A percentile compares a stretch with the other conserved stretches of the same genome.
Conservation (phyloP, 148 eudicot genomes). For the Amaranthus cruentus region DNA sequence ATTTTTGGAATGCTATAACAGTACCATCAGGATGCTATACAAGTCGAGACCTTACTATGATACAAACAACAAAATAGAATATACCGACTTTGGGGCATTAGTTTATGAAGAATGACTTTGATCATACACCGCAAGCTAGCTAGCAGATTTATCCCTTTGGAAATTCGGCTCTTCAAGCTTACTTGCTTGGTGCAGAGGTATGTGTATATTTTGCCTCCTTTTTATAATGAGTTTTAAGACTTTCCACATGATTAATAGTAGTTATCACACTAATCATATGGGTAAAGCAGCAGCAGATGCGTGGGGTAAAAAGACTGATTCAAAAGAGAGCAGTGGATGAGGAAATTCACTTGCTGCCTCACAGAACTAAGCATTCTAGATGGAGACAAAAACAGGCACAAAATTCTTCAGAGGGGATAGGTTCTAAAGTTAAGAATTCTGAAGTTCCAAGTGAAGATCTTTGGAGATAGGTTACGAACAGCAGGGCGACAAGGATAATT, state of each 20-base stretch:
- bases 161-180: slow-evolving; percentile 85
- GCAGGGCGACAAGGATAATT: slow-evolving; percentile 9
- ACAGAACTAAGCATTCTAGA: not conserved
- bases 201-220: not conserved
- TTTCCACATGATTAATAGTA: too few species aligned
- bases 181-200: slow-evolving; percentile 83
- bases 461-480: slow-evolving; percentile 33
- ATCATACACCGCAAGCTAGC: slow-evolving; percentile 38
- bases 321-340: slow-evolving; percentile 23
- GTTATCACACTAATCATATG: not conserved
- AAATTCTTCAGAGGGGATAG: too few species aligned
- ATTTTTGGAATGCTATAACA: too few species aligned
- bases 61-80: too few species aligned
- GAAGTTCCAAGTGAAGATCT: slow-evolving; percentile 16
- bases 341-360: slow-evolving; percentile 8
- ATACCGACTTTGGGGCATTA: slow-evolving; percentile 60
- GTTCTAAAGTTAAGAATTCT: not conserved
- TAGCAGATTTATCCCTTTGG: slow-evolving; percentile 53
- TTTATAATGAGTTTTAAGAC: not conserved
- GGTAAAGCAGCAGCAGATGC: slow-evolving; percentile 25
- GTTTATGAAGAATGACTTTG: slow-evolving; percentile 55
- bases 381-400: too few species aligned
- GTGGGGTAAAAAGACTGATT: slow-evolving; percentile 15
- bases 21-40: too few species aligned
- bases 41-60: too few species aligned